phyloP scores from a whole-genome alignment of 106 monocot species.

The Dendrobium catenatum region DNA sequence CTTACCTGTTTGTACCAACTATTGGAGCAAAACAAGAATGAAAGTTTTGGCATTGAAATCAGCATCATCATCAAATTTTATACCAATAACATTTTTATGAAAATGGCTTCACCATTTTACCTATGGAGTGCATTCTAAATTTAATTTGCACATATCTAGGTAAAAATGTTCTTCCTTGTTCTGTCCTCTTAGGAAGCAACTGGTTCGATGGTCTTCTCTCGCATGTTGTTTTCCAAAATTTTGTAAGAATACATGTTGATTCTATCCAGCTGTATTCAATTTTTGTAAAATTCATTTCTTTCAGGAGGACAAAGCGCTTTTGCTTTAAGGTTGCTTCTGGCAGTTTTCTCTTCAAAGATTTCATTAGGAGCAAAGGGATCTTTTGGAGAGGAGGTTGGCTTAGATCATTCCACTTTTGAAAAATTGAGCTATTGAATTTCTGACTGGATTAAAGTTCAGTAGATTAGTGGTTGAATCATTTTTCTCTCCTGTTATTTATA shows the following conservation, averaged over 20 bases:
- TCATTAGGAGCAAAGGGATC: constrained; percentile 45
- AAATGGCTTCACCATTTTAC: not conserved
- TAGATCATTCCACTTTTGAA: not conserved
- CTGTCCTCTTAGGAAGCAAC: no score
- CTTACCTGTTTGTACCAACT: no score
- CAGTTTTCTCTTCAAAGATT: constrained; percentile 88
- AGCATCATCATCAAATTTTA: no score
- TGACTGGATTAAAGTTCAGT: not conserved
- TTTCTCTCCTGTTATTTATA: constrained; percentile 21
- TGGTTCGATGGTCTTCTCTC: not conserved
- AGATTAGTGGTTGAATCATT: not conserved
- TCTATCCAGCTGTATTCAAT: not conserved
- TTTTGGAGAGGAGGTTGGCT: constrained; percentile 79
- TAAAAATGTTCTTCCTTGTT: not conserved
- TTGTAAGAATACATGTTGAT: not conserved
- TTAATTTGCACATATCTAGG: not conserved
- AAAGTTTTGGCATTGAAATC: no score
- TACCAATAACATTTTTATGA: not conserved
- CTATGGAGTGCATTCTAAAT: not conserved
- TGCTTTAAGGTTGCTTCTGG: constrained; percentile 82
- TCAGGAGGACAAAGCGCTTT: constrained; percentile 93
- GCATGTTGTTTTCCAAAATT: not conserved
- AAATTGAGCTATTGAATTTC: not conserved
- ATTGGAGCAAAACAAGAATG: no score
- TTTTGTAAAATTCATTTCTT: not conserved